These are phyloP conservation scores for Lycium ferocissimum DNA, from an alignment of 257 asterid genomes.

Conservation along the genomic window DNA sequence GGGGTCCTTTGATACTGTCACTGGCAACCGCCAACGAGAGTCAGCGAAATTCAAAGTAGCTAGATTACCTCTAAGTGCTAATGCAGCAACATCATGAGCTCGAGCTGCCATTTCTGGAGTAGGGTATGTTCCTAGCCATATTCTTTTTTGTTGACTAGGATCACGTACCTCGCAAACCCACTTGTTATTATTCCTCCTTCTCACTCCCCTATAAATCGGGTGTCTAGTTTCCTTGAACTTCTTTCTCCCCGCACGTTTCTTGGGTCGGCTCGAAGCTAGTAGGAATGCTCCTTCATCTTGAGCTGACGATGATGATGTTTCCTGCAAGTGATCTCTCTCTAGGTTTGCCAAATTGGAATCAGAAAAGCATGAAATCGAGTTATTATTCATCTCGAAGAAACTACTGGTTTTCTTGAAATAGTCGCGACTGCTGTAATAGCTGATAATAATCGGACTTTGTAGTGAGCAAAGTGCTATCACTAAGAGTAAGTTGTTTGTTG, in stretches of 20 bases:
- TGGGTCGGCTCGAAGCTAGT: slow-evolving; percentile 42
- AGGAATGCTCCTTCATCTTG: neutral
- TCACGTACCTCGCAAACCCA: slow-evolving; percentile 65
- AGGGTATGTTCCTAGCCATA: slow-evolving; percentile 83
- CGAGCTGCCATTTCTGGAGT: slow-evolving; percentile 89
- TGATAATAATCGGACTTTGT: neutral
- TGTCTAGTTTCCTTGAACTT: slow-evolving; percentile 51
- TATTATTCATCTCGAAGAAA: neutral
- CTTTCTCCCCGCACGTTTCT: slow-evolving; percentile 45
- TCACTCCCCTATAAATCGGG: slow-evolving; percentile 48
- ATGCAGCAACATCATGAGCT: slow-evolving; percentile 76
- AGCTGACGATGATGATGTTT: neutral
- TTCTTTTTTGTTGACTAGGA: slow-evolving; percentile 58
- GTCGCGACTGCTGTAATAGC: neutral
- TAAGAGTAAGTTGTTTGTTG: neutral
- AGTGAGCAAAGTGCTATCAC: neutral
- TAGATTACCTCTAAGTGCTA: slow-evolving; percentile 61
- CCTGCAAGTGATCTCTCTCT: neutral
- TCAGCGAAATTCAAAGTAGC: slow-evolving; percentile 77
- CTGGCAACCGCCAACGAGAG: slow-evolving; percentile 58
- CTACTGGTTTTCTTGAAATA: neutral
- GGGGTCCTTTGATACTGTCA: slow-evolving; percentile 49
- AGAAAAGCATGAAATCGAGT: neutral
- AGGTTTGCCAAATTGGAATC: neutral
- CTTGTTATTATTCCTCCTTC: slow-evolving; percentile 41